These are phyloP conservation scores for Pharnaceum exiguum DNA, from an alignment of 148 eudicot genomes.

Conservation along the genomic window DNA sequence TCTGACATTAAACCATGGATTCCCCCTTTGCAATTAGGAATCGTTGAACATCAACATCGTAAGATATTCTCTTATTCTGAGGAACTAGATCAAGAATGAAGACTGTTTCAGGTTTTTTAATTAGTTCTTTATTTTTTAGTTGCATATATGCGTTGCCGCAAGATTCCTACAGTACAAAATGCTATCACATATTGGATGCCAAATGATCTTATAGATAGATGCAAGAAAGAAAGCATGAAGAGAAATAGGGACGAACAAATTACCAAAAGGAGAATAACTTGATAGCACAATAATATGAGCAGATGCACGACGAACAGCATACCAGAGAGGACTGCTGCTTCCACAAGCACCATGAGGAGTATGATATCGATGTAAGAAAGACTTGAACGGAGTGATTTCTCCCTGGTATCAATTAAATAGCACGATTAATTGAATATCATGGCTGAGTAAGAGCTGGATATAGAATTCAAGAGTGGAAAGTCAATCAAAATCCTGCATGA, in stretches of 20 bases:
- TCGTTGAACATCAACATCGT: too few species aligned
- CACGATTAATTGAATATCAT: not conserved
- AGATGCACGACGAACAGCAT: slow-evolving; percentile 79
- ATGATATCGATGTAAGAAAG: slow-evolving; percentile 58
- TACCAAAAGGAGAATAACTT: slow-evolving; percentile 89
- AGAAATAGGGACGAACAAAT: not conserved
- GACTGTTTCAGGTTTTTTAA: too few species aligned
- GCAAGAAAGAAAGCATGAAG: not conserved
- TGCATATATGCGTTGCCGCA: too few species aligned
- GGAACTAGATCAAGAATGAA: too few species aligned
- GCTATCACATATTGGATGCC: not conserved
- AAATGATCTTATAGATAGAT: not conserved
- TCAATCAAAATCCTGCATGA: not conserved
- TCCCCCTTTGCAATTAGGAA: too few species aligned
- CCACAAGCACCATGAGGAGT: slow-evolving; percentile 65
- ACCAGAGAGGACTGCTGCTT: slow-evolving; percentile 81
- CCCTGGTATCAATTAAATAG: slow-evolving; percentile 32
- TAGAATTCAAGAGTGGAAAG: not conserved
- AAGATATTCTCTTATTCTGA: too few species aligned
- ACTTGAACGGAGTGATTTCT: slow-evolving; percentile 65
- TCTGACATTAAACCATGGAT: too few species aligned
- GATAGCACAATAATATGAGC: slow-evolving; percentile 88
- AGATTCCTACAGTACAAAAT: too few species aligned
- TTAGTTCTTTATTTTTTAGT: too few species aligned
- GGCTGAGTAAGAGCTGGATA: not conserved